phyloP scores from a whole-genome alignment of 768 basidiomycete species.

The Tubosaeta brunneosetosa region DNA sequence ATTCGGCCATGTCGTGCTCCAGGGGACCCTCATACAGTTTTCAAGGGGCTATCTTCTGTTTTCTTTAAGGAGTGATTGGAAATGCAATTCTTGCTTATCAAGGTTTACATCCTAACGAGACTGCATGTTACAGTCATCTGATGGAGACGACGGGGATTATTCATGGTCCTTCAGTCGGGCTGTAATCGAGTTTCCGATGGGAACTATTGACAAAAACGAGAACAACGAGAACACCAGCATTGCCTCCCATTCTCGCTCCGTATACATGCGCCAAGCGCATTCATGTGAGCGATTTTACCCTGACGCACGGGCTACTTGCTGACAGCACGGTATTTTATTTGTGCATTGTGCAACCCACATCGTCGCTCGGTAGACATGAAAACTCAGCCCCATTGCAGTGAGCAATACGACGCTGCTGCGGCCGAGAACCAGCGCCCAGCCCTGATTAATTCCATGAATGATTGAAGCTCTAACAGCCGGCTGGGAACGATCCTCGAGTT shows the following conservation, averaged over 20 bases:
- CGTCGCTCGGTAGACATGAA: not conserved
- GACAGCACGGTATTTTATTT: not conserved
- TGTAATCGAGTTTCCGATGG: conserved; percentile 3
- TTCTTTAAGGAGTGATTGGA: not conserved
- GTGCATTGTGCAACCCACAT: not conserved
- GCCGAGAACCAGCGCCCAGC: not conserved
- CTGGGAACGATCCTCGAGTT: not conserved
- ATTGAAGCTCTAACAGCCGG: not conserved
- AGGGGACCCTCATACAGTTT: not conserved
- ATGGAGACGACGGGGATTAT: not conserved
- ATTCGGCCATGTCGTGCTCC: not conserved
- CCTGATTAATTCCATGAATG: not conserved
- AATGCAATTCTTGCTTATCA: not conserved
- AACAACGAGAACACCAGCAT: not conserved
- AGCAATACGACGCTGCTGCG: not conserved
- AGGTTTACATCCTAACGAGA: not conserved
- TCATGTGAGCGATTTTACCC: not conserved
- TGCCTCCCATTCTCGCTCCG: not conserved
- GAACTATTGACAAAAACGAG: not conserved
- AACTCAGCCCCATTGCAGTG: not conserved
- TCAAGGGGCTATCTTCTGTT: not conserved
- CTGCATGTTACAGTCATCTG: not conserved
- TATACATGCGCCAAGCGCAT: not conserved
- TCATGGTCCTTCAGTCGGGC: not conserved
- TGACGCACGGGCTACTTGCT: not conserved